These are phyloP conservation scores for Neonectria hederae DNA, from an alignment of 2,329 filamentous ascomycete species.

Conservation along the genomic window DNA sequence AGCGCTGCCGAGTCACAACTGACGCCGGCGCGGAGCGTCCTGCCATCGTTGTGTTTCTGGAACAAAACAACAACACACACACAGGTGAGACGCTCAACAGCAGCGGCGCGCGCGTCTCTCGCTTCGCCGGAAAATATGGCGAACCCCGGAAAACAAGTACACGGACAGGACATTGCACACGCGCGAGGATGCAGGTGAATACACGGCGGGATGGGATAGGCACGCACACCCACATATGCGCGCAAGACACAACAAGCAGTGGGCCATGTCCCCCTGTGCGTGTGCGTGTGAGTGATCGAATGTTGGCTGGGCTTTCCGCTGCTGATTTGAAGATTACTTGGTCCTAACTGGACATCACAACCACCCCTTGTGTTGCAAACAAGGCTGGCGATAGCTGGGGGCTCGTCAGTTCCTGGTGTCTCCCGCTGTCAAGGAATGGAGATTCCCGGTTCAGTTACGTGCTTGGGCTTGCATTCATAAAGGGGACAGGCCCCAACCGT, in stretches of 20 bases:
- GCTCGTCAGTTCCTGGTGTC: background rate
- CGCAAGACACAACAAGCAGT: conserved; percentile 12
- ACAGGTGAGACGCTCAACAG: background rate
- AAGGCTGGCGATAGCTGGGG: background rate
- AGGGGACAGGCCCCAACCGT: background rate
- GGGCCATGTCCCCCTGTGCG: background rate
- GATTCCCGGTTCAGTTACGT: background rate
- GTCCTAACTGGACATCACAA: background rate
- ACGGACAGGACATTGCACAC: background rate
- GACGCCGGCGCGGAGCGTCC: conserved; percentile 38
- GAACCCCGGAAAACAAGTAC: background rate
- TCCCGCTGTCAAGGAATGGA: background rate
- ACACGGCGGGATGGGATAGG: background rate
- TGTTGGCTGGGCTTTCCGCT: background rate
- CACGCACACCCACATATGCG: conserved; percentile 16
- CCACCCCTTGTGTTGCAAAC: background rate
- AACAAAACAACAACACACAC: conserved; percentile 24
- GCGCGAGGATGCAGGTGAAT: background rate
- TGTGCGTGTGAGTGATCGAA: background rate
- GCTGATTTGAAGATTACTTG: background rate
- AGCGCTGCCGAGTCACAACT: conserved; percentile 7
- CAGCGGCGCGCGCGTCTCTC: background rate
- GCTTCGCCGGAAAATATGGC: background rate
- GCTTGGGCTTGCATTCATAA: background rate
- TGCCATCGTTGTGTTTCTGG: conserved; percentile 26